phyloP scores from a whole-genome alignment of 2,329 filamentous ascomycete genomes.

The Penicillium polonicum region DNA sequence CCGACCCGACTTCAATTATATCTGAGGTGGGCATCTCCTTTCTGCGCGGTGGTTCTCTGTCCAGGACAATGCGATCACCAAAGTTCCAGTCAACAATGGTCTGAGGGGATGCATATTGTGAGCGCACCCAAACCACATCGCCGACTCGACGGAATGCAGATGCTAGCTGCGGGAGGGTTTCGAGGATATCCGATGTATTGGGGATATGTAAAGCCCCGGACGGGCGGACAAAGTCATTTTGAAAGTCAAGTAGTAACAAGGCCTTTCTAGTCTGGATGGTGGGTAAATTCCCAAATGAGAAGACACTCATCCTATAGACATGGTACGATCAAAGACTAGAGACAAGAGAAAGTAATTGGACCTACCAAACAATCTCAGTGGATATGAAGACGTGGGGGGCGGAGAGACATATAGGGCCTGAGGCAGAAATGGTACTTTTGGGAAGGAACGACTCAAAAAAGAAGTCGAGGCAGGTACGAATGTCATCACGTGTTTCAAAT shows the following conservation, averaged over 20 bases:
- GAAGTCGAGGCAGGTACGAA: background rate
- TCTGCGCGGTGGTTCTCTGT: slow-evolving; percentile 15
- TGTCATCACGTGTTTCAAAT: background rate
- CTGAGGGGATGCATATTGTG: slow-evolving; percentile 66
- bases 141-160: slow-evolving; percentile 70
- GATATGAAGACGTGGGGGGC: background rate
- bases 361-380: background rate
- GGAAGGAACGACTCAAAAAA: background rate
- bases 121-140: slow-evolving; percentile 81
- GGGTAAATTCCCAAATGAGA: slow-evolving; percentile 39
- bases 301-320: slow-evolving; percentile 34
- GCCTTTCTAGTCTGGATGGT: slow-evolving; percentile 63
- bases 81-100: slow-evolving; percentile 53
- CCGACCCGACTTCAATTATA: slow-evolving; percentile 23
- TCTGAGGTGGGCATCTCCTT: slow-evolving; percentile 13
- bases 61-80: slow-evolving; percentile 48
- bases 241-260: slow-evolving; percentile 79
- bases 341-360: background rate
- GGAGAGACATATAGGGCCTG: background rate
- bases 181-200: slow-evolving; percentile 64
- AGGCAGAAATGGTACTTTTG: slow-evolving; percentile 1
- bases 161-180: slow-evolving; percentile 65
- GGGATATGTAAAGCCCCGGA: slow-evolving; percentile 67
- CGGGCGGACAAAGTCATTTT: slow-evolving; percentile 79
- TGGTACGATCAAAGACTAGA: slow-evolving; percentile 17